A percentile compares a stretch with the other conserved stretches of the same genome.
Conservation (phyloP, 768 basidiomycete species). For the Boletellus ananas region DNA sequence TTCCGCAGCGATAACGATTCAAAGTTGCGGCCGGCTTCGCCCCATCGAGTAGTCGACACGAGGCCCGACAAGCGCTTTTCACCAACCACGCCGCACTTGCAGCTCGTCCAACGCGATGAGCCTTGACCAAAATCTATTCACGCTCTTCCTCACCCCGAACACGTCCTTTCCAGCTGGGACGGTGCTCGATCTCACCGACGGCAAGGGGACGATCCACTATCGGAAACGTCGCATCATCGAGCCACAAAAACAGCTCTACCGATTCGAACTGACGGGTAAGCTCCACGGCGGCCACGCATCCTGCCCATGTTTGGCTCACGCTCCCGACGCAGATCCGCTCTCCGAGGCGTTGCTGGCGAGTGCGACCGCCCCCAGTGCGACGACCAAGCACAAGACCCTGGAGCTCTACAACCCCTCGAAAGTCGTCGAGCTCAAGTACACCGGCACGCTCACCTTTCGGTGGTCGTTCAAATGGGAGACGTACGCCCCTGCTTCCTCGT, state of each 20-base stretch:
- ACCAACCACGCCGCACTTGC: too few relatives aligned
- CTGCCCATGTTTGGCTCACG: neutral
- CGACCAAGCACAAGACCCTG: slow-evolving; percentile 69
- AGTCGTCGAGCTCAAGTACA: slow-evolving; percentile 67
- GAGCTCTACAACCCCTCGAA: slow-evolving; percentile 73
- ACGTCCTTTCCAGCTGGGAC: slow-evolving; percentile 46
- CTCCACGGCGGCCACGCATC: too few relatives aligned
- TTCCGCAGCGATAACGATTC: neutral
- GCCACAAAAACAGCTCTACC: slow-evolving; percentile 45
- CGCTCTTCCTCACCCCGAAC: slow-evolving; percentile 61
- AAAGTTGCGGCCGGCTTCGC: neutral
- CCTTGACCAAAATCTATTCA: slow-evolving; percentile 83
- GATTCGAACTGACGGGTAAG: slow-evolving; percentile 66
- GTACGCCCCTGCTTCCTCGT: slow-evolving; percentile 40
- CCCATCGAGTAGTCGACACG: neutral
- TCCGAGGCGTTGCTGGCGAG: slow-evolving; percentile 70
- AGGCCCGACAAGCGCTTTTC: too few relatives aligned
- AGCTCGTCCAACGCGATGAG: slow-evolving; percentile 48
- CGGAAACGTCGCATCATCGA: slow-evolving; percentile 56
- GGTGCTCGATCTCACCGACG: slow-evolving; percentile 68
- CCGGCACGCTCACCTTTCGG: slow-evolving; percentile 67
- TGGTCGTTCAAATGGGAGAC: slow-evolving; percentile 85
- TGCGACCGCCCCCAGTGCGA: slow-evolving; percentile 57
- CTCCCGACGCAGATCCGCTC: slow-evolving; percentile 55
- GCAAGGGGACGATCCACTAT: slow-evolving; percentile 62